These are phyloP conservation scores for Passiflora organensis DNA, from an alignment of 345 rosid genomes.

Conservation along the genomic window DNA sequence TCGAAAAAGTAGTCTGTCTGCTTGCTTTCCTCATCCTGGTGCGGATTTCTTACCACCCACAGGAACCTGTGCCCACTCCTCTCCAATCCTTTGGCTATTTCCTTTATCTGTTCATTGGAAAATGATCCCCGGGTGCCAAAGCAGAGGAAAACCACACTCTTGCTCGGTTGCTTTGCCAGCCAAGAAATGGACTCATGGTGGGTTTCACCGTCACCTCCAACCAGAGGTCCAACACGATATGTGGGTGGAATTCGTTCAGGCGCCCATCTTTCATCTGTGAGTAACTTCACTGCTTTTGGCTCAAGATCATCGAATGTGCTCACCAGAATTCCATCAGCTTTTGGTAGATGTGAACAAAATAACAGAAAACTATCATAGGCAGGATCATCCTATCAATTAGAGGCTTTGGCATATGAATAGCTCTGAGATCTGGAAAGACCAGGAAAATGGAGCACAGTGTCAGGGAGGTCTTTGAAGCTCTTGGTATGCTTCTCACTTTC, in stretches of 20 bases:
- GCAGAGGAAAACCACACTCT: constrained; percentile 17
- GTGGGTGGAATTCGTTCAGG: constrained; percentile 14
- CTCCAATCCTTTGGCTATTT: constrained; percentile 15
- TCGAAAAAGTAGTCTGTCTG: constrained; percentile 19
- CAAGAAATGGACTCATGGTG: constrained; percentile 10
- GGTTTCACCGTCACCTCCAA: background rate
- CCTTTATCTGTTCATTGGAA: constrained; percentile 6
- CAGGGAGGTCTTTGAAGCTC: too few relatives aligned
- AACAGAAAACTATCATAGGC: constrained; percentile 11
- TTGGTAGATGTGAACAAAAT: constrained; percentile 2
- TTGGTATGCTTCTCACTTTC: too few relatives aligned
- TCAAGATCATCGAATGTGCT: constrained; percentile 30
- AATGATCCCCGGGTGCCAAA: constrained; percentile 18
- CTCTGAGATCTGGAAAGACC: constrained; percentile 23
- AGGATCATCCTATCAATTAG: constrained; percentile 20
- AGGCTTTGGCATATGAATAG: constrained; percentile 24
- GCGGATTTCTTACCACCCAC: constrained; percentile 11
- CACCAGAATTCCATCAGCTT: constrained; percentile 16
- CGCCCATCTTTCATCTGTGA: constrained; percentile 8
- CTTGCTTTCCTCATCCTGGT: constrained; percentile 18
- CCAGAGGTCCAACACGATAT: constrained; percentile 32
- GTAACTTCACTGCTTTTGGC: constrained; percentile 22
- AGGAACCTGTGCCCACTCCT: constrained; percentile 12
- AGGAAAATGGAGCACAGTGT: too few relatives aligned
- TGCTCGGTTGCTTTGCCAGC: constrained; percentile 12